Evolutionary conservation across 2,329 filamentous ascomycete genomes (phyloP), one percentile per base, ranked within the genome.

Genomic region (Byssochlamys sp.): DNA sequence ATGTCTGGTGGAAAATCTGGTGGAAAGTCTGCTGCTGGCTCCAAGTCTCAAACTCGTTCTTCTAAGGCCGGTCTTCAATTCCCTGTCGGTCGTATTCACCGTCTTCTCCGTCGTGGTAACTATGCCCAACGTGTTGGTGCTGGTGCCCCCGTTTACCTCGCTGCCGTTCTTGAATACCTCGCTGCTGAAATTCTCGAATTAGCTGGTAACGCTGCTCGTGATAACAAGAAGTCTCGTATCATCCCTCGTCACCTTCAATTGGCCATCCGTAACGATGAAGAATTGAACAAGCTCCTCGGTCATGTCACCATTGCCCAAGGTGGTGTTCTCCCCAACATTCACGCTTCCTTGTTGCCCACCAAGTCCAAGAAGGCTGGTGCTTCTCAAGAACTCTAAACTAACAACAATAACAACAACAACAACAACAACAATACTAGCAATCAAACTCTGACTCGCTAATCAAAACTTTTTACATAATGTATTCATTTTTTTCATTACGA

Each of bases 201-300:
- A 80, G 94, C 94, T 77, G 94, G 94, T 70, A 99, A 99, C 78
- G 94, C 94, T 71, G 94, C 94, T 64, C 92, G 94, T 70, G 94
- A 99, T 81, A 96, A 97, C 87, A 99, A 99, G 90, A 97, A 97
- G 89, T 97, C 92, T 65, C 91, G 94, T 88, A 99, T 99, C 81
- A 99, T 97, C 61, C 94, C 94, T 65, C 91, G 94, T 79, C 94
- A 99, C 80, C 86, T 99, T 53, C 94, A 99, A 83, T 90, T 99
- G 69, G 94, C 94, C 79, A 99, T 99, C 82, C 88, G 94, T 73
- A 96, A 96, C 81, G 92, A 97, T 78, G 92, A 97, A 85, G 94
- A 99, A 81, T 78, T 97, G 89, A 96, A 97, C 89, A 97, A 96
- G 85, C 87, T 95, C 62, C 84, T 96, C 65, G 91, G 91, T 59